Base-by-base conservation (phyloP, 2,329 filamentous ascomycete genomes). In the Thelonectria blattea region DNA sequence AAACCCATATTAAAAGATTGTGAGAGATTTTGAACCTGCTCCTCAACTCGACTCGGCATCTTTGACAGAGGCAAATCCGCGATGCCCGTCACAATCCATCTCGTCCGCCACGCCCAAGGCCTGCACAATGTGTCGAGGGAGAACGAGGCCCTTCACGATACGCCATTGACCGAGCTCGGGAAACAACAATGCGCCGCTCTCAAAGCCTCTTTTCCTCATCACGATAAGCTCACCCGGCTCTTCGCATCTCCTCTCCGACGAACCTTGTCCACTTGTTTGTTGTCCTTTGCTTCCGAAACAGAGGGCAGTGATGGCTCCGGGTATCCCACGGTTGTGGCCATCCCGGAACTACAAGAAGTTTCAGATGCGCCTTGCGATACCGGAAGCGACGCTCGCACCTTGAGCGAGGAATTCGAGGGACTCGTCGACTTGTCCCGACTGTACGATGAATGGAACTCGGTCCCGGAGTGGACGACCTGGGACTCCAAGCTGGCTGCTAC, bases 61-160 rank as follows among this genome's bases (percentile, higher is more conserved):
- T 12, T n/a, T 22, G 32, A 20, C 12, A n/a, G 27, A 37, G 7
- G 10, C 10, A 24, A 5, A 11, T 10, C n/a, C 9, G 37, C 15
- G 20, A 60, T 60, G 58, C 58, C 58, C 7, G 48, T 56, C 52
- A 56, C 58, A 14, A 49, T 60, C 24, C 52, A 60, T 43, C 48
- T 60, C 2, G 58, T 60, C 46, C 58, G 58, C 43, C 58, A 60
- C 47, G 58, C 58, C 10, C 58, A 60, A 18, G 58, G 58, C 48
- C 12, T 56, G 3, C 58, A 60, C 37, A 60, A 60, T 22, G 17
- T 60, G 15, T 60, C 22, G 18, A 48, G 48, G 10, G 58, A 52
- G 47, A 56, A 60, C 14, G 58, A 60, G 27, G 34, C 24, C 3
- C 45, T 60, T 11, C 52, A 9, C 9, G 58, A 60, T 30, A 52